phyloP scores from a whole-genome alignment of 1,139 yeast genomes.

The Sporopachydermia cereana region DNA sequence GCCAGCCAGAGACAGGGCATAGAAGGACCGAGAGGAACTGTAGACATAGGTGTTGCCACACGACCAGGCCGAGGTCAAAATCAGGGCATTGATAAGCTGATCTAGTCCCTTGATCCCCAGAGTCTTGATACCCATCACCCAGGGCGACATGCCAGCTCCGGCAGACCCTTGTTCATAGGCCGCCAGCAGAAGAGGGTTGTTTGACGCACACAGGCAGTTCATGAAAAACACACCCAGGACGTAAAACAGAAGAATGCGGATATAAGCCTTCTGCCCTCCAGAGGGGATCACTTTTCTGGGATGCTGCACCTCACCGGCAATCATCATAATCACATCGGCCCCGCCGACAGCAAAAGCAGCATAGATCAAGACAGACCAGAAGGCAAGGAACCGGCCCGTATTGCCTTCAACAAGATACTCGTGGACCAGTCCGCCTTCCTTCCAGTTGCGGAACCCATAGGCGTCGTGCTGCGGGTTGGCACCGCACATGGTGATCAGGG shows the following conservation, averaged over 20 bases:
- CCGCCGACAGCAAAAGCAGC: constrained; percentile 36
- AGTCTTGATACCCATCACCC: constrained; percentile 57
- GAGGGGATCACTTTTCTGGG: constrained; percentile 76
- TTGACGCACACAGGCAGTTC: constrained; percentile 72
- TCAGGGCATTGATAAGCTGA: constrained; percentile 63
- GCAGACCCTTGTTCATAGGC: constrained; percentile 18
- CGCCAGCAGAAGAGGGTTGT: constrained; percentile 35
- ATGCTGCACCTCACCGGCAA: constrained; percentile 77
- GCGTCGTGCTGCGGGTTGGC: constrained; percentile 28
- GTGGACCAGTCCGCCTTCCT: constrained; percentile 14
- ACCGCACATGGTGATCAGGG: constrained; percentile 31
- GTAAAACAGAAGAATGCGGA: constrained; percentile 72
- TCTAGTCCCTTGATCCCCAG: constrained; percentile 65
- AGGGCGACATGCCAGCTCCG: constrained; percentile 53
- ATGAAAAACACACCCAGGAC: constrained; percentile 69
- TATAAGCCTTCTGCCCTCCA: constrained; percentile 73
- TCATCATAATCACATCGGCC: constrained; percentile 25
- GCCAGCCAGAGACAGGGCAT: constrained; percentile 47
- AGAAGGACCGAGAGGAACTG: constrained; percentile 46
- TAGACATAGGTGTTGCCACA: constrained; percentile 70
- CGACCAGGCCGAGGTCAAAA: constrained; percentile 54
- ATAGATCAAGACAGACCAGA: constrained; percentile 54
- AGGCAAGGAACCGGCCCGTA: constrained; percentile 63
- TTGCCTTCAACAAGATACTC: constrained; percentile 41
- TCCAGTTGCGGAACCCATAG: constrained; percentile 30